Percentiles rank a stretch among this genome's conserved stretches.
phyloP scores from a whole-genome alignment of 208 protist genomes.

The Entamoeba nuttalli region DNA sequence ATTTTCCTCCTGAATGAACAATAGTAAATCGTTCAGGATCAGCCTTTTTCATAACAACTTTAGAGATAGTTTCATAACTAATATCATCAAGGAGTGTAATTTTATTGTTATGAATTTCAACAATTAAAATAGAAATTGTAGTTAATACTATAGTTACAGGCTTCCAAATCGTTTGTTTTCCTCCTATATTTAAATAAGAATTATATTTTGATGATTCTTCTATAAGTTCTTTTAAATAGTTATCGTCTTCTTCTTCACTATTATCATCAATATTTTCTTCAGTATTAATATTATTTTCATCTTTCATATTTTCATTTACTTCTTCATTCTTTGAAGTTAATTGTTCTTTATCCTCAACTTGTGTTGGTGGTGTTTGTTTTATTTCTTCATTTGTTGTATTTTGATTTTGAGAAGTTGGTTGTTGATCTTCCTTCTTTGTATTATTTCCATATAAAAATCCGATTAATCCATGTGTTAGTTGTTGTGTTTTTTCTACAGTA shows the following conservation, averaged over 20 bases:
- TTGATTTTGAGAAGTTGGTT: background rate
- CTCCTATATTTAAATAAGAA: background rate
- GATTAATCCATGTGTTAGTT: background rate
- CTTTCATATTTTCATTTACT: background rate
- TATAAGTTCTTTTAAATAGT: background rate
- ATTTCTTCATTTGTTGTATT: background rate
- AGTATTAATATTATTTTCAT: background rate
- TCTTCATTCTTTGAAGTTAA: background rate
- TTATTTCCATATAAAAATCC: background rate
- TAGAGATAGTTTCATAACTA: background rate
- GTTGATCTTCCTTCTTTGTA: background rate
- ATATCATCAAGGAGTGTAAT: background rate
- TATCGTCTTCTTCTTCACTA: background rate
- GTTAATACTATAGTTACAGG: background rate
- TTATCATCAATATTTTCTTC: background rate
- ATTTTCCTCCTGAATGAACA: background rate
- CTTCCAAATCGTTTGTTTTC: background rate
- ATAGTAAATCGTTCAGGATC: background rate
- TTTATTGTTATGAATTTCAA: background rate
- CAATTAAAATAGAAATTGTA: background rate
- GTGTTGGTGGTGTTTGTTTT: background rate
- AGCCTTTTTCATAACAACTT: background rate
- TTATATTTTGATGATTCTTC: background rate
- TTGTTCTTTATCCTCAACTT: background rate
- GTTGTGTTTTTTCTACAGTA: background rate